Evolutionary conservation across 306 rosid species (phyloP), one percentile per base, ranked within the genome.

Genomic region (Oemleria cerasiformis): DNA sequence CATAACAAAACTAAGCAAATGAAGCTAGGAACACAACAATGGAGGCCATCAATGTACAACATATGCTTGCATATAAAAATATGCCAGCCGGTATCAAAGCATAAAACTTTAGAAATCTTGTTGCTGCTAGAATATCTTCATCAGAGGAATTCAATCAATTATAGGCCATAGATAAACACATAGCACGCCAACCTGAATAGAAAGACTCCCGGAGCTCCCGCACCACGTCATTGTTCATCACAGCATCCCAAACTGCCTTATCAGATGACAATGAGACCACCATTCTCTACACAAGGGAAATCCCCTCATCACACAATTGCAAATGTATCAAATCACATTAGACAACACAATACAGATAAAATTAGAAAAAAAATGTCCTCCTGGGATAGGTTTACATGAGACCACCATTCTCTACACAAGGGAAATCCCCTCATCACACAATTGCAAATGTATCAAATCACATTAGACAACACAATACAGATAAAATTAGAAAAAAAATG

Each of bases 241-340:
- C 85, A 39, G 96, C 96, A 39, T 92, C 88, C 98, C 96, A 92
- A 75, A 92, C 88, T 17, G 85, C 81, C 77, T 48, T 80, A 77
- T 92, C 98, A 2, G 90, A 74, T 25, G 98, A 89, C 36, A 92
- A 61, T 23, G 98, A 83, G 62, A 81, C 73, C 67, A 92, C 96
- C 86, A 89, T 89, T 80, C 70, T 92, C 98, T 92, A 72, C 67
- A 73, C 43, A 78, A 78, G 15, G 53, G 50, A 68, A 19, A 30
- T 9, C 15, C 44, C 38, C 40, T 20, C 12, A 16, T 39, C 21
- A 71, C 39, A 48, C n/a, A 41, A 1, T 8, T 47, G 12, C 8
- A 19, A 6, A 53, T 19, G 13, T 1, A 3, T 5, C 20, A 38
- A 6, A 8, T 11, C 49, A 38, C 38, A 51, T 20, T 54, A 30